Conservation (phyloP, 768 basidiomycete species). For the Termitomyces sp. region DNA sequence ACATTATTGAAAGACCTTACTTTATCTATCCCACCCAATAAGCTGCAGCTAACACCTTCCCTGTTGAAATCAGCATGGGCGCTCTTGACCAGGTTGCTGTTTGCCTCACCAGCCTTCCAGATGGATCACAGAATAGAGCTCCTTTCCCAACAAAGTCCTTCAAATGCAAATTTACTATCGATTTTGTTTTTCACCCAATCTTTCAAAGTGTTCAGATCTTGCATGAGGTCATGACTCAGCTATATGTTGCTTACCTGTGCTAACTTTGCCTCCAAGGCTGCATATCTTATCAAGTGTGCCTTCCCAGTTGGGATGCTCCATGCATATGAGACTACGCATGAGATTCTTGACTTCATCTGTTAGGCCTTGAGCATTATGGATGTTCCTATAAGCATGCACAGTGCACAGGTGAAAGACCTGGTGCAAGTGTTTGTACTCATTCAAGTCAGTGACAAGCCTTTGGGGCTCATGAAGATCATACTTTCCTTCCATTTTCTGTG, state of each 20-base stretch:
- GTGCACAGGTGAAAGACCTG: slow-evolving; percentile 18
- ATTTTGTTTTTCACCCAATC: slow-evolving; percentile 24
- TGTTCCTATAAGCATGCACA: slow-evolving; percentile 20
- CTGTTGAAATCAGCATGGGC: slow-evolving; percentile 22
- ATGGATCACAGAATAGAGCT: slow-evolving; percentile 21
- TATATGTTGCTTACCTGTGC: slow-evolving; percentile 16
- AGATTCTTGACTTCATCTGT: slow-evolving; percentile 10
- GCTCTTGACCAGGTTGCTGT: slow-evolving; percentile 23
- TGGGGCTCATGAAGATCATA: slow-evolving; percentile 21
- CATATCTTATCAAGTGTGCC: slow-evolving; percentile 12
- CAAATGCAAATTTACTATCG: slow-evolving; percentile 20
- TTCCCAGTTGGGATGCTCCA: slow-evolving; percentile 18
- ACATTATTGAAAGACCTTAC: not conserved
- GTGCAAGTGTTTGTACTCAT: slow-evolving; percentile 21
- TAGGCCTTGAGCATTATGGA: slow-evolving; percentile 11
- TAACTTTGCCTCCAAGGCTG: slow-evolving; percentile 18
- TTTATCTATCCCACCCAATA: not conserved
- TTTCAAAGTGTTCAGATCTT: not conserved
- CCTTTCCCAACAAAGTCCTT: slow-evolving; percentile 25
- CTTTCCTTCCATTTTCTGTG: not conserved
- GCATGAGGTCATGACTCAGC: too few relatives aligned
- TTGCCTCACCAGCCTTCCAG: slow-evolving; percentile 20
- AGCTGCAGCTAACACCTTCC: slow-evolving; percentile 16
- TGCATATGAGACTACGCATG: slow-evolving; percentile 23
- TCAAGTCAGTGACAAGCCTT: slow-evolving; percentile 6